Evolutionary conservation across 495 filamentous ascomycete genomes (phyloP), one percentile per base, ranked within the genome.

Genomic region (Aspergillus funiculosus): DNA sequence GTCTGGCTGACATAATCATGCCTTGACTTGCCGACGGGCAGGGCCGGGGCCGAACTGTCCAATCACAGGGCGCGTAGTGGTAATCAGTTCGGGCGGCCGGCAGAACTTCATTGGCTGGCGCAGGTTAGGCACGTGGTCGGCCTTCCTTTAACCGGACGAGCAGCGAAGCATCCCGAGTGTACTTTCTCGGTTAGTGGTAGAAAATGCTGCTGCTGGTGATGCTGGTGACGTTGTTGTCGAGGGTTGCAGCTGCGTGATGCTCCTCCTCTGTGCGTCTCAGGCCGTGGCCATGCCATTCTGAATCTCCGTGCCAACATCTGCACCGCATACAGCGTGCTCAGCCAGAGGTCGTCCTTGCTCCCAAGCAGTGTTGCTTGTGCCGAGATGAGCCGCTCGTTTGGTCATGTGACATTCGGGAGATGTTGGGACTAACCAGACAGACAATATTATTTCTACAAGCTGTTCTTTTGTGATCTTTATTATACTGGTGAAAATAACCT

Each of bases 1-100:
- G 43, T 15, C 48, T 35, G 45, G 61, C 59, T 72, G 66, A 72
- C 62, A 54, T 67, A 72, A 68, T 44, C 59, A 31, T 32, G 38
- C 39, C 51, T 48, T 43, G 54, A 58, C 54, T 66, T 68, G 62
- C 66, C 66, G 63, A 67, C 58, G 59, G 56, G 49, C 58, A 58
- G 49, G 51, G 58, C 55, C 59, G 57, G 59, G 57, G 59, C 56
- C 60, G 56, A 61, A 34, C 8, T 0, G 26, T 21, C 65, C 65
- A 68, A 68, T 68, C 55, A 67, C 42, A 11, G 14, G 2, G 4
- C 17, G 45, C 35, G 51, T 51, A 64, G 58, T 60, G 59, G 58
- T 61, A 62, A 64, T 57, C 64, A 62, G 52, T 56, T 61, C 64
- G 58, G 58, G 58, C 58, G 51, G 57, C 40, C 53, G 57, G 54